Conservation (phyloP, 495 filamentous ascomycete species). For the Paragyromitra xinjiangensis region DNA sequence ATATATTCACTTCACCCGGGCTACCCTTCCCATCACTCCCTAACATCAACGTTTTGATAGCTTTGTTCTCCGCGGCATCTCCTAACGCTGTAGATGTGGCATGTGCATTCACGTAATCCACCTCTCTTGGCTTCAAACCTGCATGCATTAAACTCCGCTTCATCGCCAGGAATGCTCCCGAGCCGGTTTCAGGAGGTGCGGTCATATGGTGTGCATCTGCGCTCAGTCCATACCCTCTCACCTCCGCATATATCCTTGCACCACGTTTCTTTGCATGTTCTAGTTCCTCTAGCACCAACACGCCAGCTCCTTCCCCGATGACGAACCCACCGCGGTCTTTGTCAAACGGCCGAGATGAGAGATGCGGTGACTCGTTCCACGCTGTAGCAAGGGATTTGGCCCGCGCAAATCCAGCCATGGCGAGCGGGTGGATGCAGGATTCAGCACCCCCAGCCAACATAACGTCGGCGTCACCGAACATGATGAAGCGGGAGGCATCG, state of each 20-base stretch:
- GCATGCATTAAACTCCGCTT: conserved; percentile 80
- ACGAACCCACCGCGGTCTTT: conserved; percentile 84
- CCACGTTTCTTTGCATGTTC: conserved; percentile 83
- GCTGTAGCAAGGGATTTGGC: conserved; percentile 83
- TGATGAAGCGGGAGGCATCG: conserved; percentile 89
- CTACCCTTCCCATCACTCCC: conserved; percentile 71
- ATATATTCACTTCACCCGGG: conserved; percentile 78
- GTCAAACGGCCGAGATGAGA: conserved; percentile 89
- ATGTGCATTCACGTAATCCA: conserved; percentile 96
- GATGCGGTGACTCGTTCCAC: conserved; percentile 76
- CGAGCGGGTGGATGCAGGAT: conserved; percentile 93
- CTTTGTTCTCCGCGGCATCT: conserved; percentile 85
- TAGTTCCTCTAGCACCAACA: conserved; percentile 87
- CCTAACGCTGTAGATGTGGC: conserved; percentile 87
- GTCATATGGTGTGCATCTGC: conserved; percentile 94
- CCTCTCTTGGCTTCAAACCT: conserved; percentile 68
- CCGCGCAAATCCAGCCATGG: conserved; percentile 88
- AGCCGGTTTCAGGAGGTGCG: conserved; percentile 80
- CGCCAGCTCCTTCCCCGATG: conserved; percentile 88
- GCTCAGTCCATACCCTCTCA: conserved; percentile 86
- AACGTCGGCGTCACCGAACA: conserved; percentile 86
- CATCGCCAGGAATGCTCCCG: conserved; percentile 85
- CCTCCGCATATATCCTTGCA: conserved; percentile 85
- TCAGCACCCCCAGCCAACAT: conserved; percentile 96
- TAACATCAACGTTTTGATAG: conserved; percentile 80